Evolutionary conservation across 176 grass and related monocot species (phyloP).

Genomic region (Carex cristatella): DNA sequence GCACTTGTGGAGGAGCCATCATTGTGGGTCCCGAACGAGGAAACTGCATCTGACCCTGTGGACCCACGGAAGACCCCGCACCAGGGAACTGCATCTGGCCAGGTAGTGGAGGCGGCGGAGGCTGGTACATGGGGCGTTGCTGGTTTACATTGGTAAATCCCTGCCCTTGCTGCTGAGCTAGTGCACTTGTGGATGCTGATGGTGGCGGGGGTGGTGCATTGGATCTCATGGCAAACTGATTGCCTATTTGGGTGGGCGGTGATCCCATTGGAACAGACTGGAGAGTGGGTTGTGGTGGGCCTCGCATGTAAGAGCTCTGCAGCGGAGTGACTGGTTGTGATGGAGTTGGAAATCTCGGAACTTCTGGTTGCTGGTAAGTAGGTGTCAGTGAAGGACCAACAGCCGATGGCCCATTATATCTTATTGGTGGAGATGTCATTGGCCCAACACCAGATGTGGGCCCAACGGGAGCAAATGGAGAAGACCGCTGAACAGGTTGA

Average conservation of each 20-base stretch:
- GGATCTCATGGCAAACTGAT: background rate
- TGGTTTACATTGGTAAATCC: constrained; percentile 12
- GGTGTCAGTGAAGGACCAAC: background rate
- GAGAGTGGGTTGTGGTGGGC: background rate
- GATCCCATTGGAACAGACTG: constrained; percentile 3
- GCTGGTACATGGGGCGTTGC: constrained; percentile 1
- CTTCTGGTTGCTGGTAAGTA: constrained; percentile 16
- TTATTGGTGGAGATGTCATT: background rate
- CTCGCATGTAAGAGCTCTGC: constrained; percentile 16
- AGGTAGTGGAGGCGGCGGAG: constrained; percentile 8
- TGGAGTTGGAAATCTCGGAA: constrained; percentile 11
- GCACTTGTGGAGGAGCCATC: background rate
- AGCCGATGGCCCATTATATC: background rate
- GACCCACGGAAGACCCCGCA: constrained; percentile 36
- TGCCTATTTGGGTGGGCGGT: background rate
- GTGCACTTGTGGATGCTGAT: background rate
- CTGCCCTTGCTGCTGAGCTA: constrained; percentile 14
- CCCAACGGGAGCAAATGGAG: constrained; percentile 6
- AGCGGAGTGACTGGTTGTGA: constrained; percentile 9
- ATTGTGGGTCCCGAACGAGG: background rate
- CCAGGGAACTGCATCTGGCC: constrained; percentile 35
- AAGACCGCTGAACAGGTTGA: constrained; percentile 7
- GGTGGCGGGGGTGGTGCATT: background rate
- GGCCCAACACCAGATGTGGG: background rate
- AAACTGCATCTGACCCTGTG: constrained; percentile 9